These are phyloP conservation scores for Ustilaginoidea virens DNA, from an alignment of 2,329 filamentous ascomycete genomes.

Conservation along the genomic window DNA sequence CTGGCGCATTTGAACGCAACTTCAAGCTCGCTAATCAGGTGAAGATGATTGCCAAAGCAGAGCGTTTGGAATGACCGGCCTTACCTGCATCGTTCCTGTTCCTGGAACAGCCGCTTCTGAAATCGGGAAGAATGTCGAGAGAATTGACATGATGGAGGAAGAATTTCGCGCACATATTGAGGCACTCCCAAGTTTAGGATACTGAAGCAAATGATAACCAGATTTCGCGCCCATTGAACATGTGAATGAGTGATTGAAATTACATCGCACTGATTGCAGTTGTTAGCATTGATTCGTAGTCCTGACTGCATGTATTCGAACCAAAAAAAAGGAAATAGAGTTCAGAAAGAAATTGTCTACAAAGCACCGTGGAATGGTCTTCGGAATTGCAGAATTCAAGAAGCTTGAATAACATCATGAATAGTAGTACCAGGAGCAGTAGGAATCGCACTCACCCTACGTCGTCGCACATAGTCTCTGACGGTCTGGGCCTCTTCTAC, in stretches of 20 bases:
- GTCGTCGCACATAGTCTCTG: neutral
- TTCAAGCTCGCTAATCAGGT: slow-evolving; percentile 43
- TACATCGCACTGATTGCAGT: neutral
- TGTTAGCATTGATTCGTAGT: neutral
- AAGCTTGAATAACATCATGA: slow-evolving; percentile 22
- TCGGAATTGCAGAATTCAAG: slow-evolving; percentile 36
- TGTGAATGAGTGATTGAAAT: neutral
- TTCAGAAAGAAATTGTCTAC: slow-evolving; percentile 12
- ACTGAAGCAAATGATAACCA: slow-evolving; percentile 34
- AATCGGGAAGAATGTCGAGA: slow-evolving; percentile 43
- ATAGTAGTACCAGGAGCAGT: neutral
- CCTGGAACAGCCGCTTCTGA: slow-evolving; percentile 43
- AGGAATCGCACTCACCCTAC: neutral
- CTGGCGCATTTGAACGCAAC: slow-evolving; percentile 48
- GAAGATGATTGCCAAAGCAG: slow-evolving; percentile 40
- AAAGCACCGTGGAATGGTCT: slow-evolving; percentile 13
- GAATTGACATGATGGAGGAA: slow-evolving; percentile 30
- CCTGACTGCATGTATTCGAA: neutral
- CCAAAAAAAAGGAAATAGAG: too few relatives aligned
- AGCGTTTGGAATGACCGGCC: slow-evolving; percentile 35
- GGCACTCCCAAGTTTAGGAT: slow-evolving; percentile 30
- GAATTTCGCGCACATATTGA: slow-evolving; percentile 34
- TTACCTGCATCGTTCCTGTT: slow-evolving; percentile 47
- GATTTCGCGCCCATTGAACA: slow-evolving; percentile 6
- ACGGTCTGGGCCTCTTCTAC: neutral